These are phyloP conservation scores for Turnera subulata DNA, from an alignment of 345 rosid species.

Conservation along the genomic window DNA sequence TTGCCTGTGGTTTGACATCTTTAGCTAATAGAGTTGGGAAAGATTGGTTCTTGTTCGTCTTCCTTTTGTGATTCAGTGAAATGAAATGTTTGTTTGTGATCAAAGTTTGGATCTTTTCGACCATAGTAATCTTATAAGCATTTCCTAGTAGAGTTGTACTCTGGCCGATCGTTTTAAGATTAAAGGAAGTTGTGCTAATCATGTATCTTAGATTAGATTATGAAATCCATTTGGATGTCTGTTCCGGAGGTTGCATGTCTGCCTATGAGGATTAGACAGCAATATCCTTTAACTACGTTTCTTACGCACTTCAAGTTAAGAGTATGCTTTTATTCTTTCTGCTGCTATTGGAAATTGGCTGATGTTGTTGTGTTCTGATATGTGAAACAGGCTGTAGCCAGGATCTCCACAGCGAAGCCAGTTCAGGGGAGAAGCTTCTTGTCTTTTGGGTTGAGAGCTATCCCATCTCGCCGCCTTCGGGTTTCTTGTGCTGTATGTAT, in stretches of 20 bases:
- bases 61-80: background rate
- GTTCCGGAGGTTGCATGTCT: too few relatives aligned
- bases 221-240: too few relatives aligned
- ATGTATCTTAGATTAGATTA: background rate
- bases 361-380: background rate
- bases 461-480: conserved; percentile 43
- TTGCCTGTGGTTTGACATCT: background rate
- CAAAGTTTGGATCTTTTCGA: background rate
- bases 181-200: background rate
- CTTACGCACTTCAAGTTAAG: too few relatives aligned
- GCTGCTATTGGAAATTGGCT: background rate
- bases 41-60: background rate
- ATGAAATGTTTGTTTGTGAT: background rate
- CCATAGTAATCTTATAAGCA: background rate
- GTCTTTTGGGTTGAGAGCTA: conserved; percentile 13
- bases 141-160: background rate
- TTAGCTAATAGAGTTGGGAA: background rate
- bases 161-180: background rate
- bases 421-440: conserved; percentile 15
- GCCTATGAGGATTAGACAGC: too few relatives aligned
- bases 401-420: conserved; percentile 14
- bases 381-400: conserved; percentile 14
- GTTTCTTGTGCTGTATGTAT: conserved; percentile 56
- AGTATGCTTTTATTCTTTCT: too few relatives aligned
- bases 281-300: too few relatives aligned